These are phyloP conservation scores for Carex littledalei DNA, from an alignment of 176 grass and related monocot genomes.

Conservation along the genomic window DNA sequence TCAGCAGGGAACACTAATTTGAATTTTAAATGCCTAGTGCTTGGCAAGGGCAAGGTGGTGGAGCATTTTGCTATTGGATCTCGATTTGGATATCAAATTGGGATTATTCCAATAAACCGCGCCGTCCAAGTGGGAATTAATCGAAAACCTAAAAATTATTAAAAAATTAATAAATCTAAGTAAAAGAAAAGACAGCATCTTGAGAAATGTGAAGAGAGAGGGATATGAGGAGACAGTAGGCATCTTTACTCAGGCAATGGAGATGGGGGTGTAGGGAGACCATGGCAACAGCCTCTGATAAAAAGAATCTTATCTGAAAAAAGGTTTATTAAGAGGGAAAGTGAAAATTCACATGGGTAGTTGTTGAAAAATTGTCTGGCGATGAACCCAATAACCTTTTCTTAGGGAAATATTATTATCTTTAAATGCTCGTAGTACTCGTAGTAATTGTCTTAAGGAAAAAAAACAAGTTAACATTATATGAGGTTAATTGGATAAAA, in stretches of 20 bases:
- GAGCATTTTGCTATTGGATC: constrained; percentile 39
- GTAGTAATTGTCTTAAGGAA: background rate
- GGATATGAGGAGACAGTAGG: constrained; percentile 44
- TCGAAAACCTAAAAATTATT: constrained; percentile 34
- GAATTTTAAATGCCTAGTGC: constrained; percentile 47
- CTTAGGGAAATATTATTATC: background rate
- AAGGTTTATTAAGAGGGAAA: constrained; percentile 9
- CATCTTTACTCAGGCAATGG: constrained; percentile 59
- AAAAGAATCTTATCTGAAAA: constrained; percentile 63
- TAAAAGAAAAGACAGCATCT: constrained; percentile 73
- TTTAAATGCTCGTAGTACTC: background rate
- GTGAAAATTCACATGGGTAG: constrained; percentile 16
- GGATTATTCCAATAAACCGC: constrained; percentile 2
- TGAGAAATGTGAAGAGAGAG: constrained; percentile 29
- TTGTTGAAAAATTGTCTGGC: constrained; percentile 13
- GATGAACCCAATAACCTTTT: background rate
- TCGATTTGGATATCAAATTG: constrained; percentile 4
- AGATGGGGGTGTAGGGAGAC: constrained; percentile 69
- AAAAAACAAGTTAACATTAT: background rate
- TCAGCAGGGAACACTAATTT: constrained; percentile 15
- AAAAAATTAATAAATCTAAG: constrained; percentile 31
- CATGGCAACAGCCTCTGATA: constrained; percentile 57
- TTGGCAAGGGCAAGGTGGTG: constrained; percentile 35
- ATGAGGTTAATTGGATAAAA: background rate
- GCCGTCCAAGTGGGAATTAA: constrained; percentile 16